Base-by-base conservation (phyloP, 1,139 yeast species). In the Petasospora rhodanensis region DNA sequence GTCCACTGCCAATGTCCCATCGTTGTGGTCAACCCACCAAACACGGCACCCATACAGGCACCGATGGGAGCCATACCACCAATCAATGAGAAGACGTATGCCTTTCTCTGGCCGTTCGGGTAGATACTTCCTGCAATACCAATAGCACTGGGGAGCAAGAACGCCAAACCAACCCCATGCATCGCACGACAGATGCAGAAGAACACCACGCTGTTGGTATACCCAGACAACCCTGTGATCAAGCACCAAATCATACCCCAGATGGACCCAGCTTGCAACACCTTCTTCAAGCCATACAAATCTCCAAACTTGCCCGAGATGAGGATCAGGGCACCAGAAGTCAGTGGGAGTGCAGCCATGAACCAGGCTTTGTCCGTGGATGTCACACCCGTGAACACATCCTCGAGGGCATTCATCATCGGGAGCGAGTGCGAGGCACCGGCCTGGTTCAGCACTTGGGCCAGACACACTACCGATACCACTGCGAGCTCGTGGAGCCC, bases 31-130 rank as follows among this genome's bases (percentile, higher is more conserved):
- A 69, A 52, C 0, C 72, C 77, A 4, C 74, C 68, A 59, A 72
- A 64, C 2, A 73, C 39, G 2, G 66, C 65, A 1, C 76, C 75
- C 18, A 69, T 28, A 6, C 68, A 61, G 1, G 79, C 79, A 11
- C 80, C 80, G 4, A 62, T 51, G 4, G 80, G 79, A 0, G 77
- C 78, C 47, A 67, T 65, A 7, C 76, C 73, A 9, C 78, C 79
- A 17, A 73, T 59, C 16, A 66, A 42, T n/a, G 75, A 69, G 46
- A 74, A 72, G 0, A 65, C 73, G 22, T 71, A 50, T 41, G 73
- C 70, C 41, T 73, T 74, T 28, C 76, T 55, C 32, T 43, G 47
- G 3, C 65, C 58, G 4, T 73, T 70, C 10, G 66, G 61, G 44
- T 73, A 74, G 9, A 68, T 48, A 22, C 61, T 62, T 5, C 79